Evolutionary conservation across 495 filamentous ascomycete genomes (phyloP), one percentile per base, ranked within the genome.

Genomic region (Penicillium coprophilum): DNA sequence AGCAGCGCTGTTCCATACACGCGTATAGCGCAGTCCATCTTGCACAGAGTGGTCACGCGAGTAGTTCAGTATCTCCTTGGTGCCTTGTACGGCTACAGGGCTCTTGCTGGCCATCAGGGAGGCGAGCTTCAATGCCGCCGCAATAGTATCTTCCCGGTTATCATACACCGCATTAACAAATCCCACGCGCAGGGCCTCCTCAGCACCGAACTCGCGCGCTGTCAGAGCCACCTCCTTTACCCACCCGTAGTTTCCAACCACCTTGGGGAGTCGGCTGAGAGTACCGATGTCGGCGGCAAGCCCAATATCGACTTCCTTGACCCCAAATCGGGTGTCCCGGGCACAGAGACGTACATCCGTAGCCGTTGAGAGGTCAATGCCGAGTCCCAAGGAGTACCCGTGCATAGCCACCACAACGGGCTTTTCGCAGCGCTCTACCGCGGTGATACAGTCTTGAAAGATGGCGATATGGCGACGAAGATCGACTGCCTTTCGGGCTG

Each of bases 261-360:
- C 77, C 72, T 95, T 94, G 30, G 94, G 94, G 40, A 98, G 75
- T 3, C 94, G 87, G 20, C 80, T 84, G 38, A 98, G 74, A 2
- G 92, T 96, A 15, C 94, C 94, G 46, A 97, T 85, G 70, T 98
- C 94, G 15, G 94, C 94, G 12, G 94, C 94, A 27, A 98, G 71
- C 1, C 94, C 94, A 34, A 97, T 95, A 66, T 97, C 94, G 13
- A 96, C 91, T 74, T 97, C 95, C 66, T 96, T 96, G 21, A 97
- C 91, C 0, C 85, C 77, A 61, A 97, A 89, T 23, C 75, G 77
- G 1, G 85, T 78, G 46, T 85, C 80, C 13, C 72, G 64, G 0
- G 85, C 77, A 61, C 83, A 88, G 55, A 97, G 73, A 12, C 94
- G 85, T 50, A 98, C 80, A 65, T 97, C 94, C 46, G 86, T 83